These are phyloP conservation scores for Sordariomycetes sp. DNA, from an alignment of 2,329 filamentous ascomycete genomes.

Conservation along the genomic window DNA sequence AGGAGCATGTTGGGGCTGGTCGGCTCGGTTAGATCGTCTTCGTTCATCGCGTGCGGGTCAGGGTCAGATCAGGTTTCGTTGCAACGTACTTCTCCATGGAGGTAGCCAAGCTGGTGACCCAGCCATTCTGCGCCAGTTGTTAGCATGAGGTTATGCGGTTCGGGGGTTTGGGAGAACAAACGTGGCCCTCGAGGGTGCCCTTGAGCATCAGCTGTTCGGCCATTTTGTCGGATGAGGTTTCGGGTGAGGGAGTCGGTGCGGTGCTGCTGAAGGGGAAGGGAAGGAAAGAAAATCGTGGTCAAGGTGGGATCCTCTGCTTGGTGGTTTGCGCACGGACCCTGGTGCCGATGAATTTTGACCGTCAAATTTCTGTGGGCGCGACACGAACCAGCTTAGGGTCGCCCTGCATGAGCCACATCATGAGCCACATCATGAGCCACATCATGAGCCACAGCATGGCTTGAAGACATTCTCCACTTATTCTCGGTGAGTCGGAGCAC, in stretches of 20 bases:
- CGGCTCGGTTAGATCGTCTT: conserved; percentile 8
- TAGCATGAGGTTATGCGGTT: conserved; percentile 5
- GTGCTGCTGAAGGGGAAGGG: background rate
- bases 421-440: too few species aligned
- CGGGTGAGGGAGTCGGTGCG: background rate
- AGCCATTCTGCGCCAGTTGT: conserved; percentile 60
- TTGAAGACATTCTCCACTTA: too few species aligned
- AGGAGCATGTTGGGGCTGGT: conserved; percentile 98
- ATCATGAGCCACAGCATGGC: too few species aligned
- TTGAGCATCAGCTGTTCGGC: conserved; percentile 93
- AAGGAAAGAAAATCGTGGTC: background rate
- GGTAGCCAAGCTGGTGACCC: conserved; percentile 97
- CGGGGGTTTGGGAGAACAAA: conserved; percentile 31
- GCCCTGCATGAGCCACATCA: too few species aligned
- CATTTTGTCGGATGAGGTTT: conserved; percentile 43
- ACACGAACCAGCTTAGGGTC: too few species aligned
- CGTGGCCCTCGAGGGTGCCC: conserved; percentile 96
- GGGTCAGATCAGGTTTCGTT: conserved; percentile 1
- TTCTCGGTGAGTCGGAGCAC: too few species aligned
- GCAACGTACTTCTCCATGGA: conserved; percentile 89
- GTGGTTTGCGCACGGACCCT: too few species aligned
- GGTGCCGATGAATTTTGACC: too few species aligned
- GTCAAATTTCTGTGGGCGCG: too few species aligned
- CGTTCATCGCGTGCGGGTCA: conserved; percentile 7
- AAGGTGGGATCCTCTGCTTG: too few species aligned